Evolutionary conservation across 2,329 filamentous ascomycete genomes (phyloP).

Genomic region (Didymella glomerata): DNA sequence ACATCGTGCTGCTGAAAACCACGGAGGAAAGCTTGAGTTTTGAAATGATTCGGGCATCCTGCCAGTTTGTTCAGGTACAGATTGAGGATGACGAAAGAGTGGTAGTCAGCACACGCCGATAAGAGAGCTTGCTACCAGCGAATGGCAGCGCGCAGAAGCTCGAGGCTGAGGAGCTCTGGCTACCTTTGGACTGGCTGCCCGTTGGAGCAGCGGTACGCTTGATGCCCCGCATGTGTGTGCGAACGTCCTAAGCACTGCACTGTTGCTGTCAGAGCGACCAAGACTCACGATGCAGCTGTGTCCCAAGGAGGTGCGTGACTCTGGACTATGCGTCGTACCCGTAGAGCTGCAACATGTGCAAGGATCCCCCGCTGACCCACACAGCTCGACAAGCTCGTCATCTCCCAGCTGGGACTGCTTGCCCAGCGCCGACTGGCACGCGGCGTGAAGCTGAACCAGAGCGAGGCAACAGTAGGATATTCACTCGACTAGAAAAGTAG

Average conservation of each 20-base stretch:
- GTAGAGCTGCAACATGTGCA: not conserved
- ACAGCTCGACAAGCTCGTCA: constrained; percentile 94
- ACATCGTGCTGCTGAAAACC: not conserved
- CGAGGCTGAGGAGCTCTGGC: constrained; percentile 7
- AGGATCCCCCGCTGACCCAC: constrained; percentile 33
- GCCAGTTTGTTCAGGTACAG: not conserved
- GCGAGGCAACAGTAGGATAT: constrained; percentile 76
- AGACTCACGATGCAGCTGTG: constrained; percentile 47
- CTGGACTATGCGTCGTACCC: not conserved
- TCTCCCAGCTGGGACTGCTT: constrained; percentile 85
- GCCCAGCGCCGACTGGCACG: constrained; percentile 88
- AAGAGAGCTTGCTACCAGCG: constrained; percentile 6
- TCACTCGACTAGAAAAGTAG: not conserved
- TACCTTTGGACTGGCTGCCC: constrained; percentile 11
- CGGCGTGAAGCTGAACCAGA: constrained; percentile 87
- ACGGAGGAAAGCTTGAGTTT: not conserved
- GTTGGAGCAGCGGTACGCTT: constrained; percentile 1
- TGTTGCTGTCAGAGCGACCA: not conserved
- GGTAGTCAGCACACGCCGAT: constrained; percentile 14
- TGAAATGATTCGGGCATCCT: not conserved
- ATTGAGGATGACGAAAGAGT: constrained; percentile 11
- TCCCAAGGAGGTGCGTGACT: constrained; percentile 48
- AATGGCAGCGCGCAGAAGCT: constrained; percentile 9
- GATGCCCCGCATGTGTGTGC: constrained; percentile 6
- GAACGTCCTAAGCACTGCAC: constrained; percentile 3